Evolutionary conservation across 179 eudicot species (phyloP).

Genomic region (Carnegiea gigantea): DNA sequence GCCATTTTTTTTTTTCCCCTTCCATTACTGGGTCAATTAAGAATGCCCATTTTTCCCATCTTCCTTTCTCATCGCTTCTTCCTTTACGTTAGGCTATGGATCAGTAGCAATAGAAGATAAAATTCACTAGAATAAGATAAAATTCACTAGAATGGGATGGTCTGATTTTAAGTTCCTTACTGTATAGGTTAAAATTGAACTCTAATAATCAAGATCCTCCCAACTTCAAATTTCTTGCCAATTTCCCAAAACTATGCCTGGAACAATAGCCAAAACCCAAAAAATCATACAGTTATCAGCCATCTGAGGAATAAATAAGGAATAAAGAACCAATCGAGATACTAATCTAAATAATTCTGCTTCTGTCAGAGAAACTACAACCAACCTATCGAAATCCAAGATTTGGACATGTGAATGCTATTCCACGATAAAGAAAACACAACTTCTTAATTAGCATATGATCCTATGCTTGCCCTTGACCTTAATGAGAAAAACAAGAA

Average conservation of each 20-base stretch:
- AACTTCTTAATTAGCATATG: background rate
- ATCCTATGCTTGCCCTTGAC: slow-evolving; percentile 5
- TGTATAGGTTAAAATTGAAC: background rate
- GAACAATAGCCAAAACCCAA: background rate
- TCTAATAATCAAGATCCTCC: background rate
- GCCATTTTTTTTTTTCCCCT: background rate
- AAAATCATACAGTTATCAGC: background rate
- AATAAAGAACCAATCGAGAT: background rate
- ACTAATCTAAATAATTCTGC: background rate
- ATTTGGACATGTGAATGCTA: background rate
- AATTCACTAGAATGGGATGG: background rate
- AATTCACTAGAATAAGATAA: too few species aligned
- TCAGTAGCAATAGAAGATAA: background rate
- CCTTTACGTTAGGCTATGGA: background rate
- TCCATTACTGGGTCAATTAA: background rate
- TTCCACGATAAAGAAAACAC: slow-evolving; percentile 1
- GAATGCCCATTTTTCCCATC: background rate
- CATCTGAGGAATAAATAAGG: background rate
- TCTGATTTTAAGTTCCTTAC: background rate
- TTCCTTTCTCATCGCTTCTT: background rate
- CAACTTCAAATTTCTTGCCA: slow-evolving; percentile 8
- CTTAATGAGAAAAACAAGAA: slow-evolving; percentile 20
- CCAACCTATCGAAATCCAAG: background rate
- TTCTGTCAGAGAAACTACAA: background rate
- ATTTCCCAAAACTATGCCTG: slow-evolving; percentile 5